Conservation (phyloP, 2,329 filamentous ascomycete species). For the Aaosphaeria pasadenensis region DNA sequence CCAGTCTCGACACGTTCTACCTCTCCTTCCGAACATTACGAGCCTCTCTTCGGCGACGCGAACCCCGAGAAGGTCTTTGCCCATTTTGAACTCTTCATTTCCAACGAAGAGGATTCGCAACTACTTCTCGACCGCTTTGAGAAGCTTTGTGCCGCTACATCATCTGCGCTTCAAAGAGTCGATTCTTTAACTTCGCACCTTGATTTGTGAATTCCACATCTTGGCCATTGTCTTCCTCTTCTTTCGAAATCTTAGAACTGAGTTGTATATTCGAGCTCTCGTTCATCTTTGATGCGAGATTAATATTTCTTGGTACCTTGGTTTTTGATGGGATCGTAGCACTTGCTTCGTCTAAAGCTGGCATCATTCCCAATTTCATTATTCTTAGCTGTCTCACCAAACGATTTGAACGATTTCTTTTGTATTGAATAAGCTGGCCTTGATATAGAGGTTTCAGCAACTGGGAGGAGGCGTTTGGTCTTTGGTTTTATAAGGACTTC, state of each 20-base stretch:
- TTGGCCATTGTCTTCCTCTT: neutral
- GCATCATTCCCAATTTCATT: conserved; percentile 3
- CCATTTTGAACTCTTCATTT: conserved; percentile 63
- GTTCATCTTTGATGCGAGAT: conserved; percentile 7
- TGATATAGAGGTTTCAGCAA: too few relatives aligned
- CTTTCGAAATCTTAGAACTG: conserved; percentile 1
- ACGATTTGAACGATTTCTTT: too few relatives aligned
- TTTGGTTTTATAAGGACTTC: too few relatives aligned
- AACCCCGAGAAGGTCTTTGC: conserved; percentile 62
- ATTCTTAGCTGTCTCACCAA: neutral
- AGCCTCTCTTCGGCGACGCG: conserved; percentile 49
- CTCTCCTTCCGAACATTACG: conserved; percentile 24
- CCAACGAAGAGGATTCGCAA: conserved; percentile 44
- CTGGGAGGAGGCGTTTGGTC: too few relatives aligned
- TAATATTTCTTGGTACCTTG: neutral
- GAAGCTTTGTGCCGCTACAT: conserved; percentile 33
- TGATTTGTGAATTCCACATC: conserved; percentile 19
- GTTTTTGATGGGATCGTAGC: conserved; percentile 1
- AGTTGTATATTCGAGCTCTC: conserved; percentile 11
- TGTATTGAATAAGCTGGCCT: too few relatives aligned
- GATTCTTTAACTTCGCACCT: conserved; percentile 34
- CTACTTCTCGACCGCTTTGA: conserved; percentile 31
- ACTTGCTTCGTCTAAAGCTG: conserved; percentile 12
- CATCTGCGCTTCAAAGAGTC: conserved; percentile 31
- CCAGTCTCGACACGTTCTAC: conserved; percentile 41